phyloP scores from a whole-genome alignment of 208 protist genomes.

The Leishmania amazonensis region DNA sequence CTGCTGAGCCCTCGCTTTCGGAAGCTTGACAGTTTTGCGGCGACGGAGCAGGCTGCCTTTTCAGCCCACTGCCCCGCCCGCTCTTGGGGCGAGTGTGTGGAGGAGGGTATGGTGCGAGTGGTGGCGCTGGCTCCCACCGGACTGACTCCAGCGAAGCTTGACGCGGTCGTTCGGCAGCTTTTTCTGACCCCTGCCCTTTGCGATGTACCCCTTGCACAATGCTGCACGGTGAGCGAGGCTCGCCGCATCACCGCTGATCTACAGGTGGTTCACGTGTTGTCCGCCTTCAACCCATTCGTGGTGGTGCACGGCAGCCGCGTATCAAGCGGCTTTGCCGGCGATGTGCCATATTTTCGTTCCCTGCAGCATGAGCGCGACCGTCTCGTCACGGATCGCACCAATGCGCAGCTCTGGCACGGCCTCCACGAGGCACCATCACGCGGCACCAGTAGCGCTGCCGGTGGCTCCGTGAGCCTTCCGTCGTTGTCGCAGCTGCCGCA shows the following conservation, averaged over 20 bases:
- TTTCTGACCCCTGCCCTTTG: constrained; percentile 34
- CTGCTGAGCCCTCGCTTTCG: constrained; percentile 9
- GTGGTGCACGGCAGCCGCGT: constrained; percentile 79
- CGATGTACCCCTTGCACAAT: not conserved
- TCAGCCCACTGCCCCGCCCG: not conserved
- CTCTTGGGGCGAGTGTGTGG: constrained; percentile 12
- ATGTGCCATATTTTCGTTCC: constrained; percentile 22
- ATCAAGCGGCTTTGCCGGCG: constrained; percentile 48
- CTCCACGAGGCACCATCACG: not conserved
- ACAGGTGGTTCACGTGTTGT: constrained; percentile 16
- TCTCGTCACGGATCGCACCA: constrained; percentile 25
- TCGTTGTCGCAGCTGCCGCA: constrained; percentile 19
- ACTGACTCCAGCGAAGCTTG: constrained; percentile 5
- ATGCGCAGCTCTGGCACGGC: constrained; percentile 26
- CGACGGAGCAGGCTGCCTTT: constrained; percentile 31
- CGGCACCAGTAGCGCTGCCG: constrained; percentile 27
- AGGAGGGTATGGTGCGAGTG: constrained; percentile 23
- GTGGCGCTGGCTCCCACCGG: constrained; percentile 7
- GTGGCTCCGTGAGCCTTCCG: constrained; percentile 25
- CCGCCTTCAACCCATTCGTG: constrained; percentile 60
- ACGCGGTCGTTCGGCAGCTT: constrained; percentile 18
- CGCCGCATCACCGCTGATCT: not conserved
- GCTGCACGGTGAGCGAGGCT: constrained; percentile 12
- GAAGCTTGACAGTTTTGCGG: constrained; percentile 13
- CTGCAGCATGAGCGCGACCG: constrained; percentile 54